A percentile compares a stretch with the other conserved stretches of the same genome.
Evolutionary conservation across 2,329 filamentous ascomycete genomes (phyloP).

Genomic region (Talaromyces marneffei): DNA sequence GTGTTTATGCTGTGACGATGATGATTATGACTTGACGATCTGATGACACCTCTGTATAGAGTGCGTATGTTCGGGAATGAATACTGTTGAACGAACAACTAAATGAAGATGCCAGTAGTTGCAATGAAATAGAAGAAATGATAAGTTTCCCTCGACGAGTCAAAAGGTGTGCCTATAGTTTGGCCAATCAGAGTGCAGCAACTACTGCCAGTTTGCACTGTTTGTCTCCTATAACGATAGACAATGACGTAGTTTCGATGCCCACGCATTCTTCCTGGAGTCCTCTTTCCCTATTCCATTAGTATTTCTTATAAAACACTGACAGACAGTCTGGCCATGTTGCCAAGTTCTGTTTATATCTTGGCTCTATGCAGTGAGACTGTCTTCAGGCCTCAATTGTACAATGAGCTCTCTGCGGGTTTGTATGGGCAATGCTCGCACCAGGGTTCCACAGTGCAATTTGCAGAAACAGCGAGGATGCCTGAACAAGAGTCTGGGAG

Average conservation of each 20-base stretch:
- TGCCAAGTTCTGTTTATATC: background rate
- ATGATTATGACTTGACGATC: slow-evolving; percentile 13
- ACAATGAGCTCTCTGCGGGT: background rate
- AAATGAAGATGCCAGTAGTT: background rate
- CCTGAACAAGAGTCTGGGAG: background rate
- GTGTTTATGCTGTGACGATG: background rate
- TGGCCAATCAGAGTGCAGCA: background rate
- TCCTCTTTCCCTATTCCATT: background rate
- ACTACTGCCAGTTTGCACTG: slow-evolving; percentile 6
- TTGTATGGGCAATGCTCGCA: background rate
- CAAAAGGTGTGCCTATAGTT: background rate
- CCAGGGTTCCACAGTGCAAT: background rate
- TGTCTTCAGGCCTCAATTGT: background rate
- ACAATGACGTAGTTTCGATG: slow-evolving; percentile 3
- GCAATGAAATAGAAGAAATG: background rate
- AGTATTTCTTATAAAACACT: background rate
- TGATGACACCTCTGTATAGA: slow-evolving; percentile 3
- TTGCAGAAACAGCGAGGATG: background rate
- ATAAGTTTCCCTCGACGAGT: background rate
- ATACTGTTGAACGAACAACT: background rate
- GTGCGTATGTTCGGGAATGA: slow-evolving; percentile 5
- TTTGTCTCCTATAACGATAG: slow-evolving; percentile 1
- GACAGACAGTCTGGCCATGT: background rate
- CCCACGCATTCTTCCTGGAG: background rate
- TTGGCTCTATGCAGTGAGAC: background rate